Evolutionary conservation across 2,329 filamentous ascomycete genomes (phyloP), one percentile per base, ranked within the genome.

Genomic region (Talaromyces verruculosus): DNA sequence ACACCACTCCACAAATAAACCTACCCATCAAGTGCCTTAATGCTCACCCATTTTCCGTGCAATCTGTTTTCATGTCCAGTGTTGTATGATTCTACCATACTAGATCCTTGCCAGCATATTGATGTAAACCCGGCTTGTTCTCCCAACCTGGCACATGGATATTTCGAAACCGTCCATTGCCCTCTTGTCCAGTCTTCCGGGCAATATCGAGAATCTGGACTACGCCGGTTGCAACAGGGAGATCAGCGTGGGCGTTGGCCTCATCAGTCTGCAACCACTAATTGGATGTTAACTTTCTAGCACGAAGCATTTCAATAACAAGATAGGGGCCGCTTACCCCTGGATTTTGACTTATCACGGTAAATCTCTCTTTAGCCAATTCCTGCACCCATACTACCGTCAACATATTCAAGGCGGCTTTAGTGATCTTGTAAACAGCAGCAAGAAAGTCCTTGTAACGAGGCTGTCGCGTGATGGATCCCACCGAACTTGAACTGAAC

Each of bases 81-180:
- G 5, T 3, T 51, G 13, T 5, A 51, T 15, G 19, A 2, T 13
- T 15, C 66, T 68, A 79, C 77, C 76, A 79, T 5, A 72, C 72
- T 3, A 73, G 37, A 49, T 75, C 73, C 47, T 70, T 67, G n/a
- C 78, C 79, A 69, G 77, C 71, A 67, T 81, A 81, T 60, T 72
- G 68, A 67, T 79, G 76, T 2, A 84, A 69, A 4, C 70, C 71
- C 49, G 68, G 63, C 6, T 65, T 69, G n/a, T 76, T 65, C 66
- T 79, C 74, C 74, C 76, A 80, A 0, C 78, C 79, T 0, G 75
- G 69, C 5, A 80, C 75, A 64, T 73, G 71, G 25, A 82, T 77
- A 53, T 80, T 80, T 15, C 77, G 30, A 51, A 86, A 88, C 68
- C 81, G 85, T 13, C 83, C 83, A 68, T 77, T 81, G 35, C 78